Percentiles rank a stretch among this genome's conserved stretches.
phyloP scores from a whole-genome alignment of 176 grass and related monocot genomes.

The Lolium multiflorum region DNA sequence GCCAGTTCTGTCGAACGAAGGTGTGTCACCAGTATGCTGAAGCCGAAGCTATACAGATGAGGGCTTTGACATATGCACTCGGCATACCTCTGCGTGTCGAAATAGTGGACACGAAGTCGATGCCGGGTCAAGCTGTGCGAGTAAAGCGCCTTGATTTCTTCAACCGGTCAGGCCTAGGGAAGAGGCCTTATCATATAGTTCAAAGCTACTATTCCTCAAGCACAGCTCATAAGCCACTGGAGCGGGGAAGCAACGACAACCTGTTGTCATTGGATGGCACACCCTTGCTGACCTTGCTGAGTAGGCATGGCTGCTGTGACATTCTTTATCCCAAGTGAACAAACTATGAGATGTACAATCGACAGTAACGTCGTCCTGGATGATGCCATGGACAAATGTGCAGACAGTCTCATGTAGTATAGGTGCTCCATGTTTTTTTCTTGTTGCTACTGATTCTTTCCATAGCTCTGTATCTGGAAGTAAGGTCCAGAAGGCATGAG shows the following conservation, averaged over 20 bases:
- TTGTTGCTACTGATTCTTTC: no score
- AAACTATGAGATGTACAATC: no score
- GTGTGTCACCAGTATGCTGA: conserved; percentile 12
- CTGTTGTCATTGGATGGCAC: neutral
- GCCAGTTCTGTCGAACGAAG: neutral
- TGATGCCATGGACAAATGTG: no score
- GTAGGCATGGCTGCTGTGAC: no score
- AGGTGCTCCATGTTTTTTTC: no score
- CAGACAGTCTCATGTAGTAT: no score
- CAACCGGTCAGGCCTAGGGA: neutral
- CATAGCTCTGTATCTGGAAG: no score
- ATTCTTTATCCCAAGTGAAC: no score
- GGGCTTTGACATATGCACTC: conserved; percentile 37
- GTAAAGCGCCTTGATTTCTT: conserved; percentile 34
- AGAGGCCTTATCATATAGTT: neutral
- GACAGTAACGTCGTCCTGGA: no score
- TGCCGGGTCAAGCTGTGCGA: neutral
- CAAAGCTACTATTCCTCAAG: neutral
- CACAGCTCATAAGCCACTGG: neutral
- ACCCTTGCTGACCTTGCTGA: no score
- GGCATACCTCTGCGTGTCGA: conserved; percentile 38
- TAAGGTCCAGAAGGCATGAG: no score
- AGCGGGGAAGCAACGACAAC: neutral
- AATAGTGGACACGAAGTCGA: neutral
- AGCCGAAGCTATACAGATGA: neutral